Conservation (phyloP, 306 rosid species). For the Vigna unguiculata region DNA sequence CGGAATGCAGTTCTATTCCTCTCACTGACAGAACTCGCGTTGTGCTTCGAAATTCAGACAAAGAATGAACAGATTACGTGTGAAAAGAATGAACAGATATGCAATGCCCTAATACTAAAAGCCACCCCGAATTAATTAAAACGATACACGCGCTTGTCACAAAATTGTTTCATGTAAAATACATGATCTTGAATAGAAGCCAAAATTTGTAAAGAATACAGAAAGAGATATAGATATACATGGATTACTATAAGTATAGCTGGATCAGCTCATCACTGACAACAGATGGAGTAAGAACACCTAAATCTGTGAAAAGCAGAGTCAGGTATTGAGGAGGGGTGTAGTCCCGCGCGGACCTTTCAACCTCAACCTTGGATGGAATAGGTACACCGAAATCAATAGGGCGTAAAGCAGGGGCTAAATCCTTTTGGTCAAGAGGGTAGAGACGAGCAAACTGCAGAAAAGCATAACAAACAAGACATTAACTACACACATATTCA, state of each 20-base stretch:
- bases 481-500: slow-evolving; percentile 2
- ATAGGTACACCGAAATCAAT: slow-evolving; percentile 89
- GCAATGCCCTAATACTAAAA: neutral
- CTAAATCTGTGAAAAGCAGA: slow-evolving; percentile 83
- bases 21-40: neutral
- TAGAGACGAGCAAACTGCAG: slow-evolving; percentile 89
- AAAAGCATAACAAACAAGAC: neutral
- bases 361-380: slow-evolving; percentile 88
- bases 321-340: slow-evolving; percentile 90
- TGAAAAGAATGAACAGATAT: too few species aligned
- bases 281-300: slow-evolving; percentile 87
- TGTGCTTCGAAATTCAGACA: neutral
- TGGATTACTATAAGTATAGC: slow-evolving; percentile 64
- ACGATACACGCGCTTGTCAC: neutral
- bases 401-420: slow-evolving; percentile 86
- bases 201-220: slow-evolving; percentile 20
- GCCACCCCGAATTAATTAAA: neutral
- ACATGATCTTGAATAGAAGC: slow-evolving; percentile 17
- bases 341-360: slow-evolving; percentile 87
- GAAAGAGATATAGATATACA: neutral
- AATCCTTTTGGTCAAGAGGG: slow-evolving; percentile 94
- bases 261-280: slow-evolving; percentile 92
- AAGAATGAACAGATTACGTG: neutral
- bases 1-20: neutral
- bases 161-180: slow-evolving; percentile 17